Base-by-base conservation (phyloP, 1,284 basidiomycete genomes). In the Entoloma clypeatum region DNA sequence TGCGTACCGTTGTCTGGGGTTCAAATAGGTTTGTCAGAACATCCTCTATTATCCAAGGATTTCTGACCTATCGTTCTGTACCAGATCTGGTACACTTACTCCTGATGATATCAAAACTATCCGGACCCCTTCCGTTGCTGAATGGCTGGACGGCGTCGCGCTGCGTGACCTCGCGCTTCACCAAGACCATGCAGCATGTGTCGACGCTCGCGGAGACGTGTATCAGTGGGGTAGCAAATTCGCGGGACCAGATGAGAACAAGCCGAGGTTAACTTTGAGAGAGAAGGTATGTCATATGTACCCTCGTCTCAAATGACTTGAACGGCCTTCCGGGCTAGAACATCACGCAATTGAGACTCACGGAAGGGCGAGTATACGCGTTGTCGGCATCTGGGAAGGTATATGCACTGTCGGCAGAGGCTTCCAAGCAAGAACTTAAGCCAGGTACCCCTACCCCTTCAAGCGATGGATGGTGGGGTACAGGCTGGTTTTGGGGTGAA, bases 221-320 rank as follows among this genome's bases (percentile, higher is more conserved):
- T 90, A 92, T 61, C 88, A 92, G 56, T 94, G 91, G 92, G 90
- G 90, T 0, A 69, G 72, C 32, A 79, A 75, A 1, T 87, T 78
- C 56, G 74, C 71, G 47, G 71, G 67, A 18, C 59, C 60, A 8
- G 55, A 59, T 13, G 16, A 59, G 7, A 44, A 46, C 27, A 54
- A 64, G 44, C 73, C 80, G 31, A 63, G 65, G 31, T 62, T 65
- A 43, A 83, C 75, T n/a, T 59, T 93, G 19, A 72, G 70, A 32
- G 86, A 83, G 47, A 89, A 90, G 72, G 89, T 88, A 53, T 47
- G 74, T 19, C 7, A 13, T 14, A 16, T 38, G 19, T 21, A 10
- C 19, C 18, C 5, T 23, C 54, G 13, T 27, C 18, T 13, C 14
- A 28, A 23, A 10, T 23, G 18, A 23, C n/a, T 26, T 6, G 24